Evolutionary conservation across 2,329 filamentous ascomycete genomes (phyloP).

Genomic region (Pyricularia grisea): DNA sequence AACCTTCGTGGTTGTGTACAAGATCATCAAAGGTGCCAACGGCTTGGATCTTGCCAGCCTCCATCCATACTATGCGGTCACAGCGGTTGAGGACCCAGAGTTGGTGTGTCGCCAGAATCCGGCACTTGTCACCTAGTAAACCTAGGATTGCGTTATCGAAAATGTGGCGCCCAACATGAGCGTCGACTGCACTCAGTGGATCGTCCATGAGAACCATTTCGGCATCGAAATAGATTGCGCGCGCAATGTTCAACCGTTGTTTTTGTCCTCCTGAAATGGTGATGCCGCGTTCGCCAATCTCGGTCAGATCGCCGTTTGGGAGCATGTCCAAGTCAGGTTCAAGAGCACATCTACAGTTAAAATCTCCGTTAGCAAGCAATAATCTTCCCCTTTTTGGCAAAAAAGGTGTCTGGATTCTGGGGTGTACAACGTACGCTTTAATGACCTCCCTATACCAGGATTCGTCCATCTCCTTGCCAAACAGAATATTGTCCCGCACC

Average conservation of each 20-base stretch:
- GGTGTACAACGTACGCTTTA: constrained; percentile 46
- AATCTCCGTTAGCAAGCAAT: constrained; percentile 5
- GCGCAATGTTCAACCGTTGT: constrained; percentile 87
- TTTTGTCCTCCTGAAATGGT: constrained; percentile 95
- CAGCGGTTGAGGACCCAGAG: constrained; percentile 86
- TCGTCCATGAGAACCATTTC: constrained; percentile 63
- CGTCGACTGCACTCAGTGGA: constrained; percentile 59
- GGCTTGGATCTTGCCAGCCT: constrained; percentile 73
- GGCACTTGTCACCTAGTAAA: constrained; percentile 77
- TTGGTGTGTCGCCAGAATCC: constrained; percentile 89
- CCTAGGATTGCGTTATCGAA: constrained; percentile 94
- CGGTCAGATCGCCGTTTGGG: constrained; percentile 79
- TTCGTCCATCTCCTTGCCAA: constrained; percentile 68
- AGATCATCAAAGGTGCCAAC: constrained; percentile 85
- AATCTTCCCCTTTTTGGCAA: not conserved
- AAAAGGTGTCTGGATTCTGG: not conserved
- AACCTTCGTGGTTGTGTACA: constrained; percentile 68
- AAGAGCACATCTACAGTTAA: constrained; percentile 58
- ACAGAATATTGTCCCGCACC: constrained; percentile 81
- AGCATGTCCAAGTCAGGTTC: constrained; percentile 84
- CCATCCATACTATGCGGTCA: constrained; percentile 90
- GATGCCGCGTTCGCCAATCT: constrained; percentile 92
- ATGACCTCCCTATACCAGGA: constrained; percentile 80
- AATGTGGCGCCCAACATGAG: constrained; percentile 63
- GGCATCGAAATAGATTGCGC: constrained; percentile 63